Base-by-base conservation (phyloP, 441 rosid species). In the Pelargonium citronellum region DNA sequence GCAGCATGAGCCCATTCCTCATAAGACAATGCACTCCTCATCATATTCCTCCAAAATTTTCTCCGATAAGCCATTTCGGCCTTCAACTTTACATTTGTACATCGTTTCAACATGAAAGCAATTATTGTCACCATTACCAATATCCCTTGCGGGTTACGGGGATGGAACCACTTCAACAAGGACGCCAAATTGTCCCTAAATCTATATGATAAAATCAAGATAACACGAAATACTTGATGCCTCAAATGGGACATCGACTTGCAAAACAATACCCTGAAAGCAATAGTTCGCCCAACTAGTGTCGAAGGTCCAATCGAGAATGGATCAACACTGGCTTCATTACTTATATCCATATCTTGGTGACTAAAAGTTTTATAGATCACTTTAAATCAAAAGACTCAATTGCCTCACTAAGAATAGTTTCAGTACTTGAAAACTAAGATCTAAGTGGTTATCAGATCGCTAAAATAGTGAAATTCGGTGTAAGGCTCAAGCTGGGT, bases 1-100 rank as follows among this genome's bases (percentile, higher is more conserved):
- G 99, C 96, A 68, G 96, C 97, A 80, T 91, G 97, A 71, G 94
- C 87, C 99, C 99, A 94, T 67, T 94, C 99, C 82, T 94, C 97
- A 51, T 90, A 89, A 34, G 96, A 90, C 83, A 90, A 78, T 9
- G 97, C 96, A 5, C 83, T 64, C 30, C 96, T 87, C 99, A 87
- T 94, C 99, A 91, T 85, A 49, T 91, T 91, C 86, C 97, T 90
- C 99, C 99, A 94, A 73, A 91, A 94, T 44, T 94, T 94, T 83
- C 99, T 87, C 70, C 94, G 62, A 55, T 91, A 94, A 5, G 90
- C 99, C 92, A 89, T 85, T 66, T 91, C 97, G 2, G 99, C 99
- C 82, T 85, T 89, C 11, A 58, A 0, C 39, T 94, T 91, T 9
- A 94, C 97, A 75, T 87, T 87, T 0, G 97, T 81, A 78, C 75